Evolutionary conservation across 306 rosid species (phyloP), one percentile per base, ranked within the genome.

Genomic region (Dryas drummondii): DNA sequence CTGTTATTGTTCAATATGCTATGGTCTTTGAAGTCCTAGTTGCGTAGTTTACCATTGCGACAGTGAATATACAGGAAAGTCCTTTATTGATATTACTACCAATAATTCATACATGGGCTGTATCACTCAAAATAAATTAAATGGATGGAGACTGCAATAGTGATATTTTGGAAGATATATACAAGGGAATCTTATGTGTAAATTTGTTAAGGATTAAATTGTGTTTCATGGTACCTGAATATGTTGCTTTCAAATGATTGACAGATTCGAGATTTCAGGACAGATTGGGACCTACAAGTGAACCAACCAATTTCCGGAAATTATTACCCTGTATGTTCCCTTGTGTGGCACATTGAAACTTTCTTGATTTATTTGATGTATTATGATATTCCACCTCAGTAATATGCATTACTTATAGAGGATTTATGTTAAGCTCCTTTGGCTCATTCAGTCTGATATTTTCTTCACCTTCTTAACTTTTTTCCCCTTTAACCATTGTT

Each of bases 261-360:
- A 55, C 74, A 81, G 84, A 13, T 76, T 81, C 81, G 75, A 11
- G 78, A 81, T 76, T 81, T 76, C 40, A 63, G 84, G 62, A 50
- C 81, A 44, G 84, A 81, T 50, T 81, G 81, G 81, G 75, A 76
- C n/a, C 84, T 81, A 51, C 74, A 81, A 65, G 74, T 55, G 11
- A 76, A 81, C 56, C 81, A 81, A 48, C 84, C 84, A 41, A 64
- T 81, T 37, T 55, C 84, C 22, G 84, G 84, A 66, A 81, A 81
- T 58, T 81, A 81, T 67, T 81, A 81, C 45, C 84, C 81, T 45
- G 84, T 81, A 76, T 64, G 70, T 58, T 57, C 37, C 66, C 63
- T 50, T 32, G 9, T 52, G 61, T 64, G 48, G 54, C 66, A 72
- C n/a, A 15, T 48, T 16, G 71, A 66, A 56, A 60, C 59, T 54